Evolutionary conservation across 2,329 filamentous ascomycete species (phyloP), one percentile per base, ranked within the genome.

Genomic region (Ophiostoma ulmi): DNA sequence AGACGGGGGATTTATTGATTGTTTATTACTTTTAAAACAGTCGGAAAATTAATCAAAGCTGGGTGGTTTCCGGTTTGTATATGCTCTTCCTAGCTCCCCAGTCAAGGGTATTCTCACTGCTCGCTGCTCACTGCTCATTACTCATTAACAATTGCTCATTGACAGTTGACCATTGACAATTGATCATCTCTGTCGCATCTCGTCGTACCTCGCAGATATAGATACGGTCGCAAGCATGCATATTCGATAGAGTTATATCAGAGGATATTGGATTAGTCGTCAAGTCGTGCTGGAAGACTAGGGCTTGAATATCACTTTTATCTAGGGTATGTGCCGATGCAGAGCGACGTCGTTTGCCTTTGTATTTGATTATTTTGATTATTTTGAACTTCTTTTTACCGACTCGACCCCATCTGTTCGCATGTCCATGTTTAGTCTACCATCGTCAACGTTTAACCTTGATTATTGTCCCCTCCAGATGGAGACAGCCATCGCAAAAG

Each of bases 321-420:
- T 58, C 52, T 58, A 26, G 52, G 52, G 52, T 58, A 58, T 58
- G 52, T 31, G 52, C 52, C 22, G 52, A 58, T 58, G n/a, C n/a
- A 58, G 22, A 8, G 26, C 48, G 22, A 10, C 11, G n/a, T 26
- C 52, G 52, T 14, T 26, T 58, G n/a, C n/a, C 52, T 22, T 26
- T 8, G 31, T 31, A 4, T 58, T 26, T 26, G 52, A 3, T 58
- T 26, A 11, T 55, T 55, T 55, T 2, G 10, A 20, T 48, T 48
- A 5, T 11, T 58, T 26, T 58, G n/a, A 22, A 26, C 26, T 26
- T 58, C 17, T 48, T 48, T 6, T 6, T 48, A 48, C 1, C 44
- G 22, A 58, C n/a, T 26, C 3, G 17, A 48, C 17, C 17, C 44
- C 44, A 48, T 48, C 44, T 48, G 44, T 7, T 48, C 44, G 44